Conservation (phyloP, 2,329 filamentous ascomycete species). For the Colletotrichum limetticola region DNA sequence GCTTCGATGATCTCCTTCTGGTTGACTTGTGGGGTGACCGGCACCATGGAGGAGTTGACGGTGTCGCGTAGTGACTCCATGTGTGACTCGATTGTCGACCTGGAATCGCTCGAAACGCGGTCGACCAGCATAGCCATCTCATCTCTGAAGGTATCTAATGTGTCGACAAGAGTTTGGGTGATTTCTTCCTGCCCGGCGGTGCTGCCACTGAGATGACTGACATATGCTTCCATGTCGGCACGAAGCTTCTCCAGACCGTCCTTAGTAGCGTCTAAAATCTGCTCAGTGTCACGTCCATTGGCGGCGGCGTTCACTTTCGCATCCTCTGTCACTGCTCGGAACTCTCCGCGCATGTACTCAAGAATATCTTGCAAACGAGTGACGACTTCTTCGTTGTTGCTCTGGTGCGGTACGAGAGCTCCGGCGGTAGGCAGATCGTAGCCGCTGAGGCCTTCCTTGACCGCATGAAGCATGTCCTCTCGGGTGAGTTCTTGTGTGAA, state of each 20-base stretch:
- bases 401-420: slow-evolving; percentile 52
- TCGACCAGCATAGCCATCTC: slow-evolving; percentile 73
- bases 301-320: slow-evolving; percentile 83
- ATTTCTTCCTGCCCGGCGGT: slow-evolving; percentile 81
- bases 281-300: slow-evolving; percentile 84
- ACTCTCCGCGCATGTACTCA: slow-evolving; percentile 68
- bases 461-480: slow-evolving; percentile 72
- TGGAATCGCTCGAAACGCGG: slow-evolving; percentile 59
- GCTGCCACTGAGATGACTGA: slow-evolving; percentile 74
- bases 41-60: slow-evolving; percentile 76
- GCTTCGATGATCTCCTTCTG: slow-evolving; percentile 77
- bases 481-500: slow-evolving; percentile 64
- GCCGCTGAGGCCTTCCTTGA: slow-evolving; percentile 67
- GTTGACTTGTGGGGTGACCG: slow-evolving; percentile 62
- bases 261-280: slow-evolving; percentile 87
- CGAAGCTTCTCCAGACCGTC: slow-evolving; percentile 87
- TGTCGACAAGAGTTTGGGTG: slow-evolving; percentile 73
- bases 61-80: slow-evolving; percentile 85
- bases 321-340: slow-evolving; percentile 69
- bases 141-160: slow-evolving; percentile 73
- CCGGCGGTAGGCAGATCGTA: slow-evolving; percentile 58
- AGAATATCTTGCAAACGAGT: slow-evolving; percentile 73
- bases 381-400: slow-evolving; percentile 61
- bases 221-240: slow-evolving; percentile 82
- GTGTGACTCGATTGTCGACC: slow-evolving; percentile 81